Evolutionary conservation across 768 basidiomycete species (phyloP).

Genomic region (Xanthoconium stramineum): DNA sequence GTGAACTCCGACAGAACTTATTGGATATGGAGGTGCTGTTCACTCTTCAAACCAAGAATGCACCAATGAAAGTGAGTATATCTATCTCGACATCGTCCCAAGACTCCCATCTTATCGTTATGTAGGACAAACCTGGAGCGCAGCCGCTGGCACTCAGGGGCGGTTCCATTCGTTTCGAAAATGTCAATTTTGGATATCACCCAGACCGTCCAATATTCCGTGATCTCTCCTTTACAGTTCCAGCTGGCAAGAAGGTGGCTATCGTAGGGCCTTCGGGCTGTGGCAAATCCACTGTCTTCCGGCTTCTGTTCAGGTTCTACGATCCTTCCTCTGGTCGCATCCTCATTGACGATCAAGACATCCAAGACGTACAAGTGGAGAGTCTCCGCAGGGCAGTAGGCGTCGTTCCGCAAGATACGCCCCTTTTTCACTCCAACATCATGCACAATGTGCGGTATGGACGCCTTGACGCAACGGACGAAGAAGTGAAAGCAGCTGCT

Average conservation of each 20-base stretch:
- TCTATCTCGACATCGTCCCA: neutral
- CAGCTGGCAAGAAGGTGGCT: constrained; percentile 95
- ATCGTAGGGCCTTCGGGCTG: constrained; percentile 97
- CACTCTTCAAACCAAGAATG: constrained; percentile 81
- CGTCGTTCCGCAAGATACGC: constrained; percentile 97
- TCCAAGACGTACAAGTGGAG: constrained; percentile 65
- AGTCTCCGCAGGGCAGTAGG: constrained; percentile 77
- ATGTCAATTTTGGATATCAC: constrained; percentile 90
- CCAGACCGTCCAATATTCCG: constrained; percentile 90
- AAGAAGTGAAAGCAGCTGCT: constrained; percentile 83
- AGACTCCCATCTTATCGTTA: neutral
- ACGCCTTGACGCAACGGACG: constrained; percentile 79
- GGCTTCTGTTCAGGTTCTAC: constrained; percentile 93
- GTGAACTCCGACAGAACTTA: constrained; percentile 92
- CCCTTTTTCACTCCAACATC: constrained; percentile 93
- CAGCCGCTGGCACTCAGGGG: constrained; percentile 67
- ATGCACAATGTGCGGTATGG: constrained; percentile 97
- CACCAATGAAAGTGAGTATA: constrained; percentile 53
- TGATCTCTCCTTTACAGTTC: constrained; percentile 83
- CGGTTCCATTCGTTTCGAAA: constrained; percentile 89
- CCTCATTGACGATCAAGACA: constrained; percentile 83
- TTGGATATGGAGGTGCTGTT: constrained; percentile 97
- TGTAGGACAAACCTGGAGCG: constrained; percentile 67
- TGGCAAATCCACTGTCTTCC: constrained; percentile 95
- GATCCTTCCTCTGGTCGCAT: constrained; percentile 81